These are phyloP conservation scores for Kluyveromyces sp. DNA, from an alignment of 1,139 yeast species.

Conservation along the genomic window DNA sequence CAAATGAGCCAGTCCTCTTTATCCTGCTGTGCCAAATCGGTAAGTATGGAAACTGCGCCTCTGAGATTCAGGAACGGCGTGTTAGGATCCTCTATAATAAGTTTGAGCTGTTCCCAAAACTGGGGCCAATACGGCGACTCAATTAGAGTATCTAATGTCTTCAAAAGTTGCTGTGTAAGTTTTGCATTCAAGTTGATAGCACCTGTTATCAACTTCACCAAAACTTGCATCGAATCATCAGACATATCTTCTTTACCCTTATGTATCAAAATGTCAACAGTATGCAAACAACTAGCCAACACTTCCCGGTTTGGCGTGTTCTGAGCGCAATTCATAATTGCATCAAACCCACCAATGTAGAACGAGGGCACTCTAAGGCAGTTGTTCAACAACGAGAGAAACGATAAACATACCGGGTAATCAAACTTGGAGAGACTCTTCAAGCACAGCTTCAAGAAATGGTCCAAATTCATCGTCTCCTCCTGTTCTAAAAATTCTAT, in stretches of 20 bases:
- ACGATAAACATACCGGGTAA: background rate
- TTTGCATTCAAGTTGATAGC: slow-evolving; percentile 3
- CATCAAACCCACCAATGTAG: background rate
- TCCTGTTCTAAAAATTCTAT: slow-evolving; percentile 45
- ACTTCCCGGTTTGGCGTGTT: slow-evolving; percentile 1
- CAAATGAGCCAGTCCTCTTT: slow-evolving; percentile 3
- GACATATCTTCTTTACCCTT: background rate
- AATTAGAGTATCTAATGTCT: background rate
- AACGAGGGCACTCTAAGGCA: slow-evolving; percentile 1
- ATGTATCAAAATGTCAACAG: slow-evolving; percentile 1
- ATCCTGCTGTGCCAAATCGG: slow-evolving; percentile 3
- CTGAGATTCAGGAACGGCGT: background rate
- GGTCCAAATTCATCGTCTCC: background rate
- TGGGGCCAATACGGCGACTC: background rate
- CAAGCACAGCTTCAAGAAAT: slow-evolving; percentile 4
- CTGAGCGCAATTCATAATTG: slow-evolving; percentile 1
- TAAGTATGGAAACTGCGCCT: slow-evolving; percentile 3
- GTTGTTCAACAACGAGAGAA: slow-evolving; percentile 2
- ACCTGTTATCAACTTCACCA: slow-evolving; percentile 1
- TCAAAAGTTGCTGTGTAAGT: slow-evolving; percentile 1
- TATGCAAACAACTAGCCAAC: slow-evolving; percentile 2
- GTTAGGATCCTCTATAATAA: background rate
- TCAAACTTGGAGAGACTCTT: background rate
- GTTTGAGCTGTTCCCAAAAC: background rate
- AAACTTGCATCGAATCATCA: background rate